Evolutionary conservation across 495 filamentous ascomycete species (phyloP), one percentile per base, ranked within the genome.

Genomic region (Schizothecium vesticola): DNA sequence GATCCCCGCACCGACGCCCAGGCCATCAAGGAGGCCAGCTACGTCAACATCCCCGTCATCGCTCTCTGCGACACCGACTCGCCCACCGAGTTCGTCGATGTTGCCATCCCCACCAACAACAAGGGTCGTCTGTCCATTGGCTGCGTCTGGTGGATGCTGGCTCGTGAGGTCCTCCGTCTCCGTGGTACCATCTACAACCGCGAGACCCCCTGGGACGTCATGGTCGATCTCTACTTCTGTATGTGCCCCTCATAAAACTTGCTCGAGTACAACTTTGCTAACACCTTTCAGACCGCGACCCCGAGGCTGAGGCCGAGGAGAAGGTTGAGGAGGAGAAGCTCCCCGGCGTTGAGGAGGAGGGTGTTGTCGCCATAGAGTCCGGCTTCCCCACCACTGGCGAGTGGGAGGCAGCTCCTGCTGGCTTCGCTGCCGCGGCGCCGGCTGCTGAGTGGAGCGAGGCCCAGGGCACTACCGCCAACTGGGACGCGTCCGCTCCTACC

Each of bases 81-180:
- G 69, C 95, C 95, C 73, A 98, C 96, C 83, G 94, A 98, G 84
- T 98, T 93, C 86, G 95, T 99, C 80, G 95, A 99, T 78, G 91
- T 99, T 83, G 95, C 95, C 82, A 99, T 99, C 84, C 95, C 95
- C 73, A 97, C 95, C 84, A 99, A 99, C 91, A 99, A 99, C 91
- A 99, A 99, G 91, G 93, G 92, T 84, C 94, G 95, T 78, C 94
- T 97, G 85, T 89, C 96, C 80, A 98, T 99, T 74, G 95, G 95
- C 85, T 87, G 95, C 72, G 83, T 99, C 86, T 99, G 95, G 95
- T 99, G 95, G 95, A 91, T 99, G 91, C 86, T 99, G 72, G 93
- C 95, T 78, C 95, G 95, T 86, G 95, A 99, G 89, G 93, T 99
- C 77, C 94, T 98, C 81, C 92, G 95, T 82, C 92, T 99, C 74